Evolutionary conservation across 176 grass and related monocot species (phyloP).

Genomic region (Raddia distichophylla): DNA sequence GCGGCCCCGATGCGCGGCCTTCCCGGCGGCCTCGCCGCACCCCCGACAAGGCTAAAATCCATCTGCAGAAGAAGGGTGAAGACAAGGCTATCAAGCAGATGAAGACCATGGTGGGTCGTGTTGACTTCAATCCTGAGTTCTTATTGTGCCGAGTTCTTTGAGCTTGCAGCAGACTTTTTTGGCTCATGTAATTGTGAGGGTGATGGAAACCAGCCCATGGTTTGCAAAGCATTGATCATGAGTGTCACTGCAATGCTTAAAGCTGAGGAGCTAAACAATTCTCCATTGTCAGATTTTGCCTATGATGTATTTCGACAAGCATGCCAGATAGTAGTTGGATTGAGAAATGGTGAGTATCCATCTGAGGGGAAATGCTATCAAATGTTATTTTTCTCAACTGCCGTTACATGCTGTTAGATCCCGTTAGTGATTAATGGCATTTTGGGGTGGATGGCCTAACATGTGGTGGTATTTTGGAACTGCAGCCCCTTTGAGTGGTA

Average conservation of each 20-base stretch:
- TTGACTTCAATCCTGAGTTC: constrained; percentile 80
- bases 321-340: constrained; percentile 83
- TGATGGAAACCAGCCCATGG: constrained; percentile 47
- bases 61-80: constrained; percentile 73
- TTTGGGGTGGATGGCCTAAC: too few relatives aligned
- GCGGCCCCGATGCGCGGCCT: too few relatives aligned
- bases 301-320: constrained; percentile 82
- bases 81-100: constrained; percentile 74
- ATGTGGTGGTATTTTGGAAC: too few relatives aligned
- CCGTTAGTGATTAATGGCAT: too few relatives aligned
- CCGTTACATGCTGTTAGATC: too few relatives aligned
- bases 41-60: constrained; percentile 50
- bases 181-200: constrained; percentile 39
- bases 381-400: too few relatives aligned
- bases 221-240: constrained; percentile 82
- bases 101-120: constrained; percentile 71
- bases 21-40: too few relatives aligned
- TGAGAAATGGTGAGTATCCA: constrained; percentile 81
- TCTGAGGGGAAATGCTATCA: constrained; percentile 32
- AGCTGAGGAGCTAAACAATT: constrained; percentile 61
- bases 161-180: constrained; percentile 76
- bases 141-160: constrained; percentile 76
- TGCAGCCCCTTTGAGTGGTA: too few relatives aligned
- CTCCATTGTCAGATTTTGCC: constrained; percentile 53
- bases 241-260: constrained; percentile 67